phyloP scores from a whole-genome alignment of 768 basidiomycete species.

The Tulasnella sp. region DNA sequence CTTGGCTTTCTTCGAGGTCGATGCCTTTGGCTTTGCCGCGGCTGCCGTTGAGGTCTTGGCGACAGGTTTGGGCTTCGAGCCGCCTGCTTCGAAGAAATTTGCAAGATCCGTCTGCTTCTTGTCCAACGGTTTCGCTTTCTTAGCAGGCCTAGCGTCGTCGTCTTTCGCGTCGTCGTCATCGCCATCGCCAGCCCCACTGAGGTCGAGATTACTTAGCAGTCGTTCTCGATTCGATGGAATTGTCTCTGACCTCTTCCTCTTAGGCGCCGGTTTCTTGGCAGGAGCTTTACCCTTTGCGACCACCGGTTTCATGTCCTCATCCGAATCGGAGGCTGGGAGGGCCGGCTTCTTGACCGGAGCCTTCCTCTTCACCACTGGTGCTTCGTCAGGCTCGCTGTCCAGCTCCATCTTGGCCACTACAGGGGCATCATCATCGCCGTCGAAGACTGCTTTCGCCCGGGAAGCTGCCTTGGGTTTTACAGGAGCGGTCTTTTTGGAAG shows the following conservation, averaged over 20 bases:
- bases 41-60: constrained; percentile 12
- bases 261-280: constrained; percentile 15
- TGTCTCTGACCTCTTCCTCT: constrained; percentile 2
- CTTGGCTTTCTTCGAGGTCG: constrained; percentile 25
- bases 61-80: constrained; percentile 37
- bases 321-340: constrained; percentile 28
- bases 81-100: constrained; percentile 47
- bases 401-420: constrained; percentile 24
- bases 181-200: constrained; percentile 17
- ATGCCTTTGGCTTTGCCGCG: neutral
- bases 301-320: constrained; percentile 23
- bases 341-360: constrained; percentile 22
- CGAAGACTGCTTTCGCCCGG: constrained; percentile 27
- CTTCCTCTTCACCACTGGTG: constrained; percentile 17
- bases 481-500: constrained; percentile 24
- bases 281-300: constrained; percentile 16
- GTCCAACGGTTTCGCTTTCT: constrained; percentile 37
- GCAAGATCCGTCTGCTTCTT: constrained; percentile 33
- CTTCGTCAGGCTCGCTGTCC: constrained; percentile 24
- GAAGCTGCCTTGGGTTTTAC: constrained; percentile 19
- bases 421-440: constrained; percentile 34
- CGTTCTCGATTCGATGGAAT: neutral
- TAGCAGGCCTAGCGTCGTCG: constrained; percentile 33
- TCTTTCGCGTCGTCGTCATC: constrained; percentile 33
- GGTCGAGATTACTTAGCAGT: too few species aligned